These are phyloP conservation scores for Fusarium verrucosum DNA, from an alignment of 2,329 filamentous ascomycete genomes.

Conservation along the genomic window DNA sequence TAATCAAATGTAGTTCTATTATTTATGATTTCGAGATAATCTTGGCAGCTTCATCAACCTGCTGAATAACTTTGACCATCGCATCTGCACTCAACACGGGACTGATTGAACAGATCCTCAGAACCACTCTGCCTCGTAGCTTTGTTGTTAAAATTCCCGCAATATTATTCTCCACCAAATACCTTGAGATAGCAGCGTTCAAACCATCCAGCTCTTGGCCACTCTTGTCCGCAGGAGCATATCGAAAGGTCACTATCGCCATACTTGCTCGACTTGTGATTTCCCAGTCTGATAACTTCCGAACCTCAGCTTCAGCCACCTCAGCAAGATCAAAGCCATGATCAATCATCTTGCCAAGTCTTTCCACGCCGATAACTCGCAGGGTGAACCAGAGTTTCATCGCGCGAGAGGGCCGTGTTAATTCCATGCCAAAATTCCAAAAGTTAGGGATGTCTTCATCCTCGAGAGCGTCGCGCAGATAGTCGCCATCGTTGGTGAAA, in stretches of 20 bases:
- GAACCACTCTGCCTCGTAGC: not conserved
- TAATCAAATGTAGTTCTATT: too few species aligned
- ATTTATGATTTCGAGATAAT: too few species aligned
- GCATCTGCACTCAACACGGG: not conserved
- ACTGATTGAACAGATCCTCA: slow-evolving; percentile 14
- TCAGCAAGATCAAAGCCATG: slow-evolving; percentile 6
- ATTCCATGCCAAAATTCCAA: slow-evolving; percentile 17
- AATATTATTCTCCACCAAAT: not conserved
- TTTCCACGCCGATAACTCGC: slow-evolving; percentile 5
- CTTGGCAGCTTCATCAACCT: not conserved
- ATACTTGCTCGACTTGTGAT: slow-evolving; percentile 13
- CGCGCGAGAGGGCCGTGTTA: slow-evolving; percentile 5
- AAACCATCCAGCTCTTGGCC: not conserved
- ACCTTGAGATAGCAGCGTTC: slow-evolving; percentile 1
- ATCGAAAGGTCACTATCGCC: slow-evolving; percentile 19
- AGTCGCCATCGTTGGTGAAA: slow-evolving; percentile 13
- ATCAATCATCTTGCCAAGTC: not conserved
- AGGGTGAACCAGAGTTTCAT: slow-evolving; percentile 17
- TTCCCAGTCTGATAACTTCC: not conserved
- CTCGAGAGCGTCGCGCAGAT: slow-evolving; percentile 15
- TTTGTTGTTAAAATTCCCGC: slow-evolving; percentile 12
- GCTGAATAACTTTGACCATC: not conserved
- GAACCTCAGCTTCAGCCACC: not conserved
- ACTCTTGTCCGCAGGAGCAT: not conserved
- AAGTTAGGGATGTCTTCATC: slow-evolving; percentile 20